Evolutionary conservation across 192 early-diverging fungal genomes (phyloP).

Genomic region (Umbelopsis sp.): DNA sequence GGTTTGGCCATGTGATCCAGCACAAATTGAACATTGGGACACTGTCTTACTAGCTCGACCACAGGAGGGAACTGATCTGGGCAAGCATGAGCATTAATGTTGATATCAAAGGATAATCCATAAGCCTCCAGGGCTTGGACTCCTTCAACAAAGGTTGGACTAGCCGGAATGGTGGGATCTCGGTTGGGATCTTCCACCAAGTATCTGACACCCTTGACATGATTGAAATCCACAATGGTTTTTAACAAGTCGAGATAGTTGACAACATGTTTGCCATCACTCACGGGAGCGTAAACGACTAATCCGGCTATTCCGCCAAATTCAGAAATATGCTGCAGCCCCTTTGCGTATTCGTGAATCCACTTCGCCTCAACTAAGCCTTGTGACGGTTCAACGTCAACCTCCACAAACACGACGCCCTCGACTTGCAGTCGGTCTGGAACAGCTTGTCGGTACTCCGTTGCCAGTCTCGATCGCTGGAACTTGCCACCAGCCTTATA

Average conservation of each 20-base stretch:
- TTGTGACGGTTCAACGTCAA: constrained; percentile 29
- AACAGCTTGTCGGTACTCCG: background rate
- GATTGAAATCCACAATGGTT: constrained; percentile 14
- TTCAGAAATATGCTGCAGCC: background rate
- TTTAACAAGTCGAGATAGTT: constrained; percentile 30
- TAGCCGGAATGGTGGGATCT: constrained; percentile 16
- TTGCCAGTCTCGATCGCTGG: background rate
- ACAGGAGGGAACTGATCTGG: constrained; percentile 41
- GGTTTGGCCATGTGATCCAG: constrained; percentile 43
- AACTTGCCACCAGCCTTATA: constrained; percentile 14
- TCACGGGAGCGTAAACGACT: constrained; percentile 37
- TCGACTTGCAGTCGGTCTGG: background rate
- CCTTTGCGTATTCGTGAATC: constrained; percentile 29
- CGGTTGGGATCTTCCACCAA: constrained; percentile 31
- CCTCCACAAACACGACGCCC: constrained; percentile 33
- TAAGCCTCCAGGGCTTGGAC: constrained; percentile 26
- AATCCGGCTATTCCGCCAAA: constrained; percentile 37
- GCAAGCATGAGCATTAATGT: constrained; percentile 22
- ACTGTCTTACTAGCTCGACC: constrained; percentile 23
- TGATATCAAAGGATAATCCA: constrained; percentile 35
- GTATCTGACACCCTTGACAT: constrained; percentile 30
- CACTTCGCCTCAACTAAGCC: constrained; percentile 36
- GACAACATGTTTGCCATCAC: constrained; percentile 30
- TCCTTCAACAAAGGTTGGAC: constrained; percentile 24
- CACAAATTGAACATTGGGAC: constrained; percentile 32